phyloP scores from a whole-genome alignment of 139 green algal genomes.

The Tetratostichococcus sp. region DNA sequence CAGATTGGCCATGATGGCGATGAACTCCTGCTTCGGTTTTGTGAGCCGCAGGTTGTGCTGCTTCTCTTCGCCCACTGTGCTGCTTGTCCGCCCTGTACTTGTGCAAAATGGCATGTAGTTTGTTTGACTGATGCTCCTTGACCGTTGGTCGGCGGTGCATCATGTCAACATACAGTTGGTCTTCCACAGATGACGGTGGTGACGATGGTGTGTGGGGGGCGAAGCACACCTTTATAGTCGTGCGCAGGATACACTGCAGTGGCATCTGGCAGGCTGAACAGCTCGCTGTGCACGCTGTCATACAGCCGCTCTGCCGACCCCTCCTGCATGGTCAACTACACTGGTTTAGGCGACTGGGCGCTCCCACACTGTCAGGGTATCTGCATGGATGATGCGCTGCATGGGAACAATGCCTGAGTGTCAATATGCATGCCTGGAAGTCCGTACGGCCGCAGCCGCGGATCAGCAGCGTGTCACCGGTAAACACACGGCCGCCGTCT shows the following conservation, averaged over 20 bases:
- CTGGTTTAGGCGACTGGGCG: too few species aligned
- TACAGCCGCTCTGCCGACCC: slow-evolving; percentile 12
- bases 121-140: too few species aligned
- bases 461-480: slow-evolving; percentile 59
- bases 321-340: background rate
- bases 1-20: slow-evolving; percentile 53
- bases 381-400: background rate
- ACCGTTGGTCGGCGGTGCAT: too few species aligned
- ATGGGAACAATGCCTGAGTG: background rate
- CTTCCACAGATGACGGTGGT: too few species aligned
- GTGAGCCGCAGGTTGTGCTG: slow-evolving; percentile 54
- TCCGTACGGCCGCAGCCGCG: slow-evolving; percentile 65
- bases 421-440: slow-evolving; percentile 42
- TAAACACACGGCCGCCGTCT: slow-evolving; percentile 43
- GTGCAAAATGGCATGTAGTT: background rate
- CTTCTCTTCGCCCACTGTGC: slow-evolving; percentile 58
- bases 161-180: too few species aligned
- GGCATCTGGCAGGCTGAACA: slow-evolving; percentile 43
- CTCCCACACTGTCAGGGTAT: background rate
- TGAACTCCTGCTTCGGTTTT: slow-evolving; percentile 57
- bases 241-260: slow-evolving; percentile 54
- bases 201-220: background rate
- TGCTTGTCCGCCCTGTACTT: slow-evolving; percentile 35
- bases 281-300: slow-evolving; percentile 27
- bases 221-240: slow-evolving; percentile 46